phyloP scores from a whole-genome alignment of 495 filamentous ascomycete species.

The Neurospora sp. region DNA sequence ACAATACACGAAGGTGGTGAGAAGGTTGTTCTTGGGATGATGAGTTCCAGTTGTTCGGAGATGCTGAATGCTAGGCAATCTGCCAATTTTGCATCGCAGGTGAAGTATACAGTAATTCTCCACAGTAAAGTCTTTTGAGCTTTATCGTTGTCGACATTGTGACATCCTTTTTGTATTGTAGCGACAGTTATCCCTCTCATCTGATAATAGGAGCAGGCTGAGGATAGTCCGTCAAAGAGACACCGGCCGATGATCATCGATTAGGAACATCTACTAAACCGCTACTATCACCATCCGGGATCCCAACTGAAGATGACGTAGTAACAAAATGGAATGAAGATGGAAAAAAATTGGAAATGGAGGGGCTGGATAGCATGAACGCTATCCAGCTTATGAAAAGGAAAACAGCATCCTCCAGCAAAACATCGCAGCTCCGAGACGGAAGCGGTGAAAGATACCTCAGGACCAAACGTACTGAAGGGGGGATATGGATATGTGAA shows the following conservation, averaged over 20 bases:
- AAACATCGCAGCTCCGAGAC: slow-evolving; percentile 5
- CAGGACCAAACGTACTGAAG: neutral
- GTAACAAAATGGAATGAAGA: neutral
- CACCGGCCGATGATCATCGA: neutral
- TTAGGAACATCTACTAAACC: neutral
- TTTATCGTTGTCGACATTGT: neutral
- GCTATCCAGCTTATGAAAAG: neutral
- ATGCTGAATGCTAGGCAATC: neutral
- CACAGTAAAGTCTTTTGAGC: neutral
- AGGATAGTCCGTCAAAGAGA: neutral
- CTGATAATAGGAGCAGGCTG: neutral
- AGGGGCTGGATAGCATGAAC: neutral
- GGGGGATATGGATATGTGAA: neutral
- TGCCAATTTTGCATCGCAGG: neutral
- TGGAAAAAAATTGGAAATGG: neutral
- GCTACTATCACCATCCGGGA: neutral
- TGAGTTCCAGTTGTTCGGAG: neutral
- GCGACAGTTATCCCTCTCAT: neutral
- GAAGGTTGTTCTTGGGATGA: neutral
- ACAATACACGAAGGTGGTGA: neutral
- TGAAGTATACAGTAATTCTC: neutral
- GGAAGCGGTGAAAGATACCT: neutral
- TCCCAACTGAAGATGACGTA: neutral
- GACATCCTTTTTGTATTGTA: neutral
- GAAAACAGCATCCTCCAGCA: neutral